phyloP scores from a whole-genome alignment of 331 rosid species.

The Dryas integrifolia region DNA sequence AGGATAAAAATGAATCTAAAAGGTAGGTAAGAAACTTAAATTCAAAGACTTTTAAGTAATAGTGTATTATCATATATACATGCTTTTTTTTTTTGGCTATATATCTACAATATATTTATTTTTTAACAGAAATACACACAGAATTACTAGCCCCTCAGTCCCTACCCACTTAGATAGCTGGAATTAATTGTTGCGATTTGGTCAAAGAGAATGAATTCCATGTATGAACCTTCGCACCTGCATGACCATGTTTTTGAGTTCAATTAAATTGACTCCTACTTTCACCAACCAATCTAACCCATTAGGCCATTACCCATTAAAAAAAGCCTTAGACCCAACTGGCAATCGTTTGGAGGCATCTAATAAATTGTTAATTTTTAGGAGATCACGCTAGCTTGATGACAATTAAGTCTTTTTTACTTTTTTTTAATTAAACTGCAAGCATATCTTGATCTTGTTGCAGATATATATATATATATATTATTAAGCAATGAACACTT shows the following conservation, averaged over 20 bases:
- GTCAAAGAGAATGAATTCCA: not conserved
- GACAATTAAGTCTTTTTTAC: not conserved
- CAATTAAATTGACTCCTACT: not conserved
- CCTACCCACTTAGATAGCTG: not conserved
- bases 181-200: not conserved
- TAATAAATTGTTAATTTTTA: slow-evolving; percentile 7
- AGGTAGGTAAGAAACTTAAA: not conserved
- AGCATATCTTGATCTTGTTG: not conserved
- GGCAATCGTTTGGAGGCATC: slow-evolving; percentile 40
- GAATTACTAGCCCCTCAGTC: no score
- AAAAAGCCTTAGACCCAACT: slow-evolving; percentile 46
- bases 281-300: slow-evolving; percentile 32
- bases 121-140: no score
- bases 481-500: no score
- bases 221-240: not conserved
- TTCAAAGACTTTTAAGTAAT: no score
- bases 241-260: not conserved
- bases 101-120: no score
- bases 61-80: no score
- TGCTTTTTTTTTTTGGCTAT: no score
- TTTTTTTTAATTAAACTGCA: not conserved
- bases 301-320: slow-evolving; percentile 21
- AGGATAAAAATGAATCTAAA: not conserved
- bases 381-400: no score
- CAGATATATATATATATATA: no score